Conservation (phyloP, 1,284 basidiomycete genomes). For the Ceratobasidium sp. region DNA sequence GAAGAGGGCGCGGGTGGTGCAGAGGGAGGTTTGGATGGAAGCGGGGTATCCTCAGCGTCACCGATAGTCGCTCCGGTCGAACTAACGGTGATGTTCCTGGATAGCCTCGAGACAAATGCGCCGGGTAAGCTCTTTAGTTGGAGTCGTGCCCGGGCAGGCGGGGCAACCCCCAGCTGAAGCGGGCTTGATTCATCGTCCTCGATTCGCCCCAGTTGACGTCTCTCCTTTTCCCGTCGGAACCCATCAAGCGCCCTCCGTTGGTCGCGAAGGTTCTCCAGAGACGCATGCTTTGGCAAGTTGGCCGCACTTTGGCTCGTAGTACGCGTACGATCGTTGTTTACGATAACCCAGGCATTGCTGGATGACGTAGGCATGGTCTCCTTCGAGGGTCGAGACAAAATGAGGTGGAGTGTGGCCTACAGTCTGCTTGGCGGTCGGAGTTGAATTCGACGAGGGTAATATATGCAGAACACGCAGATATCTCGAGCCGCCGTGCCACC, state of each 20-base stretch:
- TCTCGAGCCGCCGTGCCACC: neutral
- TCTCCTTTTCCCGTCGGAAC: constrained; percentile 7
- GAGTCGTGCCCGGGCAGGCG: neutral
- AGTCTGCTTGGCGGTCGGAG: neutral
- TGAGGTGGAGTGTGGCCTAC: neutral
- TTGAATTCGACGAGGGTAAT: neutral
- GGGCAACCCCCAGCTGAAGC: neutral
- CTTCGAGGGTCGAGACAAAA: neutral
- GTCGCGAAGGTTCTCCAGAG: constrained; percentile 7
- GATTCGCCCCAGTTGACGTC: neutral
- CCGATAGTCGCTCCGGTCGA: constrained; percentile 20
- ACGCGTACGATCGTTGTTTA: neutral
- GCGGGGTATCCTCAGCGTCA: neutral
- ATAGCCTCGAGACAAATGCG: neutral
- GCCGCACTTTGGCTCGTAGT: neutral
- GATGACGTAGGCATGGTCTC: constrained; percentile 15
- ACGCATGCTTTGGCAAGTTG: neutral
- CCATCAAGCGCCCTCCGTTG: constrained; percentile 10
- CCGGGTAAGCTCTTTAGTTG: neutral
- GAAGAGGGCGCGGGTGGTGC: neutral
- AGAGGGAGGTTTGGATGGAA: constrained; percentile 2
- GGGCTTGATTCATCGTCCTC: neutral
- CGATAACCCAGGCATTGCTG: constrained; percentile 19
- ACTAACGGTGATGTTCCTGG: constrained; percentile 7
- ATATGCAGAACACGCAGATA: neutral